Evolutionary conservation across 2,329 filamentous ascomycete species (phyloP).

Genomic region (Diplodia seriata): DNA sequence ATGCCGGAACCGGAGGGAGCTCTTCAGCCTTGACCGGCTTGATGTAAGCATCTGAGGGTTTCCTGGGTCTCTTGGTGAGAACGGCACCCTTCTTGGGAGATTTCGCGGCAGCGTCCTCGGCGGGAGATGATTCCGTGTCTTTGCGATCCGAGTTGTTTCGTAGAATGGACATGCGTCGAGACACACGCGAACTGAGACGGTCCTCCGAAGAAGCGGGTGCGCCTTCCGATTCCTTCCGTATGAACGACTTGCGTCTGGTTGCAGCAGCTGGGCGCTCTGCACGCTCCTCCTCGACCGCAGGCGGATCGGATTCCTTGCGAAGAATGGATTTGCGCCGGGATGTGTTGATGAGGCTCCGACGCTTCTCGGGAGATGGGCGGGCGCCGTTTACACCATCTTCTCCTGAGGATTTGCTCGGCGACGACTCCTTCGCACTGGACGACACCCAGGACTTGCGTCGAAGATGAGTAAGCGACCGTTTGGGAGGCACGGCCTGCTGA

Average conservation of each 20-base stretch:
- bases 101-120: constrained; percentile 12
- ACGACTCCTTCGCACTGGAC: constrained; percentile 39
- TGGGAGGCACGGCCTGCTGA: constrained; percentile 31
- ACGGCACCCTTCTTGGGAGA: constrained; percentile 37
- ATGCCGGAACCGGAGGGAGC: constrained; percentile 11
- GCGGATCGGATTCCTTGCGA: constrained; percentile 30
- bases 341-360: constrained; percentile 29
- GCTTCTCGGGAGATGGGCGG: constrained; percentile 28
- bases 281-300: constrained; percentile 17
- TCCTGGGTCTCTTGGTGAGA: constrained; percentile 47
- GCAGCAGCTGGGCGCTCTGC: constrained; percentile 9
- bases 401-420: constrained; percentile 36
- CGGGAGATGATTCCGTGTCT: constrained; percentile 11
- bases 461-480: constrained; percentile 30
- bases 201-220: constrained; percentile 34
- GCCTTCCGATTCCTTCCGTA: constrained; percentile 32
- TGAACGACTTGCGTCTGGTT: constrained; percentile 25
- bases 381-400: constrained; percentile 28
- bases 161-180: constrained; percentile 26
- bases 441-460: constrained; percentile 33
- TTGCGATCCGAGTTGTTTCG: constrained; percentile 25
- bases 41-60: constrained; percentile 35
- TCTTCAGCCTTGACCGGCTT: constrained; percentile 25
- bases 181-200: constrained; percentile 16
- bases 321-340: constrained; percentile 31